Conservation (phyloP, 768 basidiomycete species). For the Leccinum imitatum region DNA sequence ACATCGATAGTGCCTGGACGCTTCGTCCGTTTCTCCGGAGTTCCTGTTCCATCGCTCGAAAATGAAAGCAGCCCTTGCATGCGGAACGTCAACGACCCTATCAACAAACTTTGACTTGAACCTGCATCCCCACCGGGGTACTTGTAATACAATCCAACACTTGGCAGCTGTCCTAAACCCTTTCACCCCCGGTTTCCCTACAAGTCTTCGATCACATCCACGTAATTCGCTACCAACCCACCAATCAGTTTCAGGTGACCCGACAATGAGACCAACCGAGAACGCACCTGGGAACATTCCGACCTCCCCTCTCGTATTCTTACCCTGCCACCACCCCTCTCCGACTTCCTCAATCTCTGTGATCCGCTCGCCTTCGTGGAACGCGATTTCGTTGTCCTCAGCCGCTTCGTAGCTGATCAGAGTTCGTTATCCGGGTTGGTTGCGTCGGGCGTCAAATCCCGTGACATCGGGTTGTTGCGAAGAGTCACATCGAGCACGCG, state of each 20-base stretch:
- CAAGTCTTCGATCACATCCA: slow-evolving; percentile 13
- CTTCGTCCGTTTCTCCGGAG: no score
- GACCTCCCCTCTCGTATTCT: slow-evolving; percentile 48
- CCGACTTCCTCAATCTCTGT: slow-evolving; percentile 74
- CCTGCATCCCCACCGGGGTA: no score
- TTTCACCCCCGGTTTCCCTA: background rate
- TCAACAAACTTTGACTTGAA: no score
- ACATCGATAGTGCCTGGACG: no score
- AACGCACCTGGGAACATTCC: slow-evolving; percentile 77
- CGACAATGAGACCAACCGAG: background rate
- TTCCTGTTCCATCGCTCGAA: no score
- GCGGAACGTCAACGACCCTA: no score
- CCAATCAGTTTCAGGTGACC: background rate
- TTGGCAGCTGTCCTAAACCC: background rate
- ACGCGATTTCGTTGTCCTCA: slow-evolving; percentile 89
- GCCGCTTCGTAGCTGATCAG: slow-evolving; percentile 74
- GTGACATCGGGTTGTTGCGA: background rate
- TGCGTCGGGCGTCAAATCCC: background rate
- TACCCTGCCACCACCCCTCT: slow-evolving; percentile 91
- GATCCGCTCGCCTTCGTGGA: slow-evolving; percentile 81
- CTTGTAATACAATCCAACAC: background rate
- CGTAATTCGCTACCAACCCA: slow-evolving; percentile 19
- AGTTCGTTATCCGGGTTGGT: slow-evolving; percentile 5
- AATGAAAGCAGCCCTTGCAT: no score
- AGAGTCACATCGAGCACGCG: background rate